These are phyloP conservation scores for Sphagnum contortum DNA, from an alignment of 225 moss, liverwort and hornwort species.

Conservation along the genomic window DNA sequence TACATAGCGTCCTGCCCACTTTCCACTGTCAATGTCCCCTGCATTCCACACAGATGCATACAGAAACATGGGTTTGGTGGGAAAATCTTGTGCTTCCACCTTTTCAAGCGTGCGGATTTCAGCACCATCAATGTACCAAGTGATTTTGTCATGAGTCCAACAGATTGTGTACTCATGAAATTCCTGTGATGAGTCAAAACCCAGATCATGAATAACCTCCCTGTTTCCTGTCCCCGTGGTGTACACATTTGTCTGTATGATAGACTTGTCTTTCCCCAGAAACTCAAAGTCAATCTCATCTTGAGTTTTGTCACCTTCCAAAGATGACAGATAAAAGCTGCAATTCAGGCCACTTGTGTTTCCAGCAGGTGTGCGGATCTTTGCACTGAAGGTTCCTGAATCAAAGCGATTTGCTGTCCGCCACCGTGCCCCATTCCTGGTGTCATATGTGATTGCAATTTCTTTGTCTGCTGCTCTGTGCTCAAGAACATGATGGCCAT, in stretches of 20 bases:
- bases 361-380: slow-evolving; percentile 48
- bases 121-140: slow-evolving; percentile 48
- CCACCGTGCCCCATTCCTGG: slow-evolving; percentile 62
- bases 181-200: slow-evolving; percentile 51
- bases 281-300: slow-evolving; percentile 88
- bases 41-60: slow-evolving; percentile 77
- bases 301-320: slow-evolving; percentile 50
- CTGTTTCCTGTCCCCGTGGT: slow-evolving; percentile 41
- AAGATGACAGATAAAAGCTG: slow-evolving; percentile 65
- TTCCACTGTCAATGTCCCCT: slow-evolving; percentile 23
- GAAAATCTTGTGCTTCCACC: slow-evolving; percentile 18
- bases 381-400: slow-evolving; percentile 48
- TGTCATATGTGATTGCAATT: slow-evolving; percentile 48
- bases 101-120: slow-evolving; percentile 29
- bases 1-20: slow-evolving; percentile 45
- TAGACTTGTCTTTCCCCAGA: slow-evolving; percentile 59
- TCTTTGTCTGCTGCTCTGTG: slow-evolving; percentile 31
- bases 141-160: slow-evolving; percentile 37
- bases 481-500: slow-evolving; percentile 43
- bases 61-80: slow-evolving; percentile 54
- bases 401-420: slow-evolving; percentile 41
- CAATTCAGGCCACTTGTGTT: slow-evolving; percentile 61
- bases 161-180: slow-evolving; percentile 60
- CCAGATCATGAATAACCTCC: slow-evolving; percentile 46
- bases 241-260: slow-evolving; percentile 57